Base-by-base conservation (phyloP, 306 rosid genomes). In the apple (Malus domestica) region DNA sequence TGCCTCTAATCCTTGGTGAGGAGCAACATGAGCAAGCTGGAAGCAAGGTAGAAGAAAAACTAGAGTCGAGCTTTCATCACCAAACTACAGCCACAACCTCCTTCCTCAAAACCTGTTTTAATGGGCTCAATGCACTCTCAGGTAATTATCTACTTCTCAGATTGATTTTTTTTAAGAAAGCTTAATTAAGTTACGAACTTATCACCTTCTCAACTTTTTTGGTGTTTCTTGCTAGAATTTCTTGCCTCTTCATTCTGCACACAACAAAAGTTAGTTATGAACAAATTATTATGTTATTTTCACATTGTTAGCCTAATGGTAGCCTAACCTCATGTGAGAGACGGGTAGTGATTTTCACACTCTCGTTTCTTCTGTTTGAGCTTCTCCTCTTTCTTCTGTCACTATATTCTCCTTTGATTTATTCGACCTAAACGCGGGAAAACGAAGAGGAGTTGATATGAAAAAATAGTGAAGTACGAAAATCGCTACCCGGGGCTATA, bases 121-220 rank as follows among this genome's bases (percentile, higher is more conserved):
- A 86, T 33, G 87, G 86, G 23, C 75, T 86, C 72, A 86, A 86
- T 59, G 82, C 87, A 15, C 73, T 83, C 30, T 72, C 83, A 83
- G 86, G 83, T 76, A 66, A 27, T 35, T 67, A 27, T 35, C 18
- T 55, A 18, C 45, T n/a, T 38, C 69, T 40, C 38, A 38, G 1
- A 4, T 19, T 10, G 1, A 22, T 14, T 44, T 45, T 46, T 14
- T 46, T 0, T 4, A 46, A 46, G 18, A 14, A 14, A 46, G 54
- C 54, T 44, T 16, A 25, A 45, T 46, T 11, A 51, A 70, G 62
- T 1, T 5, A 27, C 14, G 46, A 45, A 25, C 38, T 69, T 1
- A 14, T 30, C 73, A 69, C 3, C 40, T 25, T 3, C 16, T 46
- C 60, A 9, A 30, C 10, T 1, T 29, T 70, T 51, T 51, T 35